Evolutionary conservation across 1,284 basidiomycete genomes (phyloP), one percentile per base, ranked within the genome.

Genomic region (Melampsora americana): DNA sequence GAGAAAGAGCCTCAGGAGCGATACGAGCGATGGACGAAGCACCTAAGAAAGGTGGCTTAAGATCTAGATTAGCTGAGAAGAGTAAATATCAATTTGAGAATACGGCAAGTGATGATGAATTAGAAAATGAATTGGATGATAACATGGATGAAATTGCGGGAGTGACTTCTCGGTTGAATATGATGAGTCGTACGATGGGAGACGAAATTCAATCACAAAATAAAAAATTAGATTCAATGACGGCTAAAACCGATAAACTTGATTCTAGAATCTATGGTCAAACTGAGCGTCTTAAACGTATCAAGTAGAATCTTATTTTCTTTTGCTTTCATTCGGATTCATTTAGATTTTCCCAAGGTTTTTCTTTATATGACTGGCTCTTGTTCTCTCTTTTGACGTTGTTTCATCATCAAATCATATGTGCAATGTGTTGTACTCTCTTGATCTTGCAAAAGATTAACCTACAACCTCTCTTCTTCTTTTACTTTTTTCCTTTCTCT

Each of bases 21-120:
- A 85, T 88, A 77, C 78, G 80, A 39, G 61, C 62, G 14, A 46
- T 73, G 23, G 70, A 68, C 5, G 64, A 71, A 46, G 77, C 79
- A 35, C 56, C 74, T 16, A 66, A 53, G 9, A 59, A 7, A 73
- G 77, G 75, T 28, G 70, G 70, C 3, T 66, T 73, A 16, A 61
- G 70, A 65, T 53, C 46, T 20, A 65, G 70, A 59, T 66, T 73
- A 50, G 70, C 70, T 46, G 70, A 73, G 18, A 73, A 92, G 78
- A 88, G 89, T 81, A 87, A 92, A 35, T 99, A 89, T 83, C 95
- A 98, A 83, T 98, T 98, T 80, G 95, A 99, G 79, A 89, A 90
- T n/a, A 92, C 90, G 48, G 92, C 88, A 20, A 93, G 91, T n/a
- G 96, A 99, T 81, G 95, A 99, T 81, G 94, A 97, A 84, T 81